Evolutionary conservation across 2,329 filamentous ascomycete genomes (phyloP), one percentile per base, ranked within the genome.

Genomic region (Penicillium sp.): DNA sequence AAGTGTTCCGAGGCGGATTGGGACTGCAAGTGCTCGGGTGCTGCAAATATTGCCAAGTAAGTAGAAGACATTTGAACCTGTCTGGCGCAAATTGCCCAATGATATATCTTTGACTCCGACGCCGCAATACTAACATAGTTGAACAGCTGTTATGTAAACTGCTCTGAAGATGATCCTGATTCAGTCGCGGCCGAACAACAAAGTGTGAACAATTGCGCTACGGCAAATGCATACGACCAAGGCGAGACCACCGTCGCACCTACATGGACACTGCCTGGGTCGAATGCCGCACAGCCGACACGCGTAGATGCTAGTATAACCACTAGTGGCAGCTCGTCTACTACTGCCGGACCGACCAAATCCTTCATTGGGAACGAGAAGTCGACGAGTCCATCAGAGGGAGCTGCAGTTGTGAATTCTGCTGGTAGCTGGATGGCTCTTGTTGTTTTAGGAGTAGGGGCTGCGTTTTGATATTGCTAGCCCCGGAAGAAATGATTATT

Each of bases 11-110:
- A 43, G 0, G 26, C 41, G 31, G 53, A 65, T 33, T 65, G 62
- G 62, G 61, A 65, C 28, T 65, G 62, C 56, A 65, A 64, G 36
- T 65, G 62, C 22, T 58, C 59, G 3, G 61, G 53, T 1, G 48
- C 35, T 35, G 62, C 62, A 30, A 65, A 65, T 25, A 58, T 65
- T 26, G 57, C 61, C 41, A 62, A 62, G 62, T 65, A 11, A 59
- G 61, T 55, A 43, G 11, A 19, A 8, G 4, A 3, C 22, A 22
- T 22, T 22, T 4, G 22, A 8, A 12, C 7, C 25, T 31, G 1
- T 9, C 22, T 17, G 9, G 16, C 31, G 12, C n/a, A 4, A 22
- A 22, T 11, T 11, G 6, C 5, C 0, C 17, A 1, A 45, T 2
- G 2, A 4, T 5, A 2, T 22, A 14, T 19, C n/a, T 19, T 6